phyloP scores from a whole-genome alignment of 169 alveolate genomes.

The Plasmodium chabaudi region DNA sequence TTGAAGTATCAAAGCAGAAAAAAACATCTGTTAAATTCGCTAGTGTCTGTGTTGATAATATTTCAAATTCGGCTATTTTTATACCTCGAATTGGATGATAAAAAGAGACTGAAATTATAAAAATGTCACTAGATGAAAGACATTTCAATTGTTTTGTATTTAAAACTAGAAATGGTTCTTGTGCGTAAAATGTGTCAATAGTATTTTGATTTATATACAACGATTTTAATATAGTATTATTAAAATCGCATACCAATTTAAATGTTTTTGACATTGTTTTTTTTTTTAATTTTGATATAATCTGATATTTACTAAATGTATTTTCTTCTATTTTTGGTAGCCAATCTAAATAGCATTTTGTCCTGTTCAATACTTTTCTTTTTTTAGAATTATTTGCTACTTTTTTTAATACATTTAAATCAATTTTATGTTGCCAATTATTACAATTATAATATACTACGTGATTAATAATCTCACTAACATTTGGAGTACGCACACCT shows the following conservation, averaged over 20 bases:
- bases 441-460: slow-evolving; percentile 53
- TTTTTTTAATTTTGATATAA: slow-evolving; percentile 45
- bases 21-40: slow-evolving; percentile 85
- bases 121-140: slow-evolving; percentile 11
- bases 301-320: slow-evolving; percentile 57
- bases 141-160: neutral
- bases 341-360: slow-evolving; percentile 60
- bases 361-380: slow-evolving; percentile 27
- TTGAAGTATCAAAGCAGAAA: slow-evolving; percentile 80
- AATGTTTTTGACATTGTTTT: slow-evolving; percentile 61
- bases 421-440: slow-evolving; percentile 63
- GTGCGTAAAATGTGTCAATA: slow-evolving; percentile 16
- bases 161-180: slow-evolving; percentile 1
- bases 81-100: slow-evolving; percentile 89
- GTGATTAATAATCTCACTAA: slow-evolving; percentile 44
- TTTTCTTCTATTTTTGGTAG: slow-evolving; percentile 56
- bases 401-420: slow-evolving; percentile 16
- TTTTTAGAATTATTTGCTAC: slow-evolving; percentile 15
- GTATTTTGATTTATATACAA: slow-evolving; percentile 66
- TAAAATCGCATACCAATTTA: slow-evolving; percentile 70
- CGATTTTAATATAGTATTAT: slow-evolving; percentile 36
- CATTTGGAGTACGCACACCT: slow-evolving; percentile 53
- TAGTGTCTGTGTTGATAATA: slow-evolving; percentile 85
- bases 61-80: slow-evolving; percentile 87
- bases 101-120: slow-evolving; percentile 81